These are phyloP conservation scores for Sphaerosporella brunnea DNA, from an alignment of 495 filamentous ascomycete genomes.

Conservation along the genomic window DNA sequence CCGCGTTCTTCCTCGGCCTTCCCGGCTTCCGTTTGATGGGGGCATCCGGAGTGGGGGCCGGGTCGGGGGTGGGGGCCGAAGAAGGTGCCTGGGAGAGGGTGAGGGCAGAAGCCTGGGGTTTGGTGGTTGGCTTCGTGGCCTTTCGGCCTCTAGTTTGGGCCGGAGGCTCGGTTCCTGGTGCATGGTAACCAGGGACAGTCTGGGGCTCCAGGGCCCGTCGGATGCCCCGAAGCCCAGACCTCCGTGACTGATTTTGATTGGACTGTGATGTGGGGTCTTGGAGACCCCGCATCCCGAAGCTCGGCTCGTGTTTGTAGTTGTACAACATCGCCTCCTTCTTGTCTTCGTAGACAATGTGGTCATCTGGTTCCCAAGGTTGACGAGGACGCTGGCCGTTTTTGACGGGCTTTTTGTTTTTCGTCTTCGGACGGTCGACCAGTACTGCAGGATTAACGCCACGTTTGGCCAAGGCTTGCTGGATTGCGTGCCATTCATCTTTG, in stretches of 20 bases:
- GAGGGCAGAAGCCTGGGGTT: not conserved
- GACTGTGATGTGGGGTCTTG: conserved; percentile 8
- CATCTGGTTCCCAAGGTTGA: conserved; percentile 19
- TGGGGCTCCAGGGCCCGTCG: not conserved
- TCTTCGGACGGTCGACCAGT: no score
- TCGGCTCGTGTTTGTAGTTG: not conserved
- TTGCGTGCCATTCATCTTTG: not conserved
- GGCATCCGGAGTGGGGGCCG: not conserved
- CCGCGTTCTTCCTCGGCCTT: conserved; percentile 1
- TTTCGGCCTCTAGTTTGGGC: no score
- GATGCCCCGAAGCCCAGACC: not conserved
- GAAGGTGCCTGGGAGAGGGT: not conserved
- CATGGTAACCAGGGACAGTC: not conserved
- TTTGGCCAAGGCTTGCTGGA: no score
- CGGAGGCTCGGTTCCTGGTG: not conserved
- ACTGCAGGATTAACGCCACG: no score
- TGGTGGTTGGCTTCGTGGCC: not conserved
- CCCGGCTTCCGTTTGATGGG: conserved; percentile 4
- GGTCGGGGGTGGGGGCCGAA: not conserved
- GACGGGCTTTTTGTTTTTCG: not conserved
- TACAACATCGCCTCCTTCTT: conserved; percentile 25
- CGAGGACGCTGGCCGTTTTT: not conserved
- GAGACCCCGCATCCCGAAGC: conserved; percentile 20
- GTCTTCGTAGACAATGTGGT: conserved; percentile 20
- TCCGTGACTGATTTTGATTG: not conserved